Conservation (phyloP, 495 filamentous ascomycete genomes). For the Aspergillus carlsbadensis region DNA sequence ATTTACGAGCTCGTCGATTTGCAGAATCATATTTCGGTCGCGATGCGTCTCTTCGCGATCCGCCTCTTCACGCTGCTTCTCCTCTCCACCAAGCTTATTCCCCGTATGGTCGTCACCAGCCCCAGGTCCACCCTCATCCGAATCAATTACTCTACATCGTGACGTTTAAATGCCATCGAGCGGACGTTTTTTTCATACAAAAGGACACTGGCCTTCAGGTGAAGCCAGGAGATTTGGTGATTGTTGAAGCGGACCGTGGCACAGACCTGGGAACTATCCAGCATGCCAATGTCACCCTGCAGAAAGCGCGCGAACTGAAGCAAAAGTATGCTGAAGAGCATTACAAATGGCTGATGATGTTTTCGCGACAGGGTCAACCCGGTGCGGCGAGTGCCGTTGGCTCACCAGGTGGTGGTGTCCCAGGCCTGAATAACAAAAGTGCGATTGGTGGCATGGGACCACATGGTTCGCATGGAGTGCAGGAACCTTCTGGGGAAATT, state of each 20-base stretch:
- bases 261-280: constrained; percentile 94
- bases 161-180: constrained; percentile 90
- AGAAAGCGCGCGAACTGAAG: constrained; percentile 81
- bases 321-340: constrained; percentile 90
- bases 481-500: constrained; percentile 74
- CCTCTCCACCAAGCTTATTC: constrained; percentile 56
- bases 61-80: constrained; percentile 33
- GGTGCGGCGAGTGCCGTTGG: constrained; percentile 59
- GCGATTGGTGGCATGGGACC: constrained; percentile 75
- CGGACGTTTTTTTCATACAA: constrained; percentile 95
- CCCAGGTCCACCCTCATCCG: constrained; percentile 67
- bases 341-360: constrained; percentile 97
- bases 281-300: constrained; percentile 77
- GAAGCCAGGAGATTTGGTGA: constrained; percentile 88
- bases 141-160: constrained; percentile 89
- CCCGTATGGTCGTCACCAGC: constrained; percentile 53
- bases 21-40: constrained; percentile 51
- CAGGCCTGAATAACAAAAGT: constrained; percentile 54
- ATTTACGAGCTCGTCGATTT: constrained; percentile 46
- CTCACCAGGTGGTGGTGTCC: constrained; percentile 29
- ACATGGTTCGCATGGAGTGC: constrained; percentile 66
- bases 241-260: constrained; percentile 94
- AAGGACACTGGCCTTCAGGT: constrained; percentile 91
- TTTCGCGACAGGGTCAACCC: constrained; percentile 66
- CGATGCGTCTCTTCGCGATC: constrained; percentile 40